These are phyloP conservation scores for Phytomonas francai DNA, from an alignment of 208 protist species.

Conservation along the genomic window DNA sequence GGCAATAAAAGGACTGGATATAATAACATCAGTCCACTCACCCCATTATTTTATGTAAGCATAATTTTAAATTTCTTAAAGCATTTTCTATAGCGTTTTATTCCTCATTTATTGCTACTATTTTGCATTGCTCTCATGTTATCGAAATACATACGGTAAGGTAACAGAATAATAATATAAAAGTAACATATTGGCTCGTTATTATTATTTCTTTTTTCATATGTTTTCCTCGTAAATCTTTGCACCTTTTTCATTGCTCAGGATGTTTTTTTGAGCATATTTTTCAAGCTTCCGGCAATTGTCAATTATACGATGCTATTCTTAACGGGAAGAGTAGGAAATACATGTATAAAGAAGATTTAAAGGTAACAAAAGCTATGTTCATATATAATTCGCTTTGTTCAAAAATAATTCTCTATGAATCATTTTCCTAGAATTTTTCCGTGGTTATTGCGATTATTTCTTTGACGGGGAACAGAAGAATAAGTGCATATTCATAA, in stretches of 20 bases:
- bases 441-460: constrained; percentile 6
- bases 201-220: constrained; percentile 5
- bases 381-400: constrained; percentile 1
- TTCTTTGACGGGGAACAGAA: neutral
- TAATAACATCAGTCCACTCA: neutral
- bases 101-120: neutral
- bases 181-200: neutral
- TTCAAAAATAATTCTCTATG: constrained; percentile 2
- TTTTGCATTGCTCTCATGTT: neutral
- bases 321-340: neutral
- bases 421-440: constrained; percentile 1
- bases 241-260: constrained; percentile 14
- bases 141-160: neutral
- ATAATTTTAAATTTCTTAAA: neutral
- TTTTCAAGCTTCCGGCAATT: constrained; percentile 1
- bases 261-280: constrained; percentile 15
- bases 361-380: neutral
- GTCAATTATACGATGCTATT: constrained; percentile 3
- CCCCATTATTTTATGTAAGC: neutral
- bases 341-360: neutral
- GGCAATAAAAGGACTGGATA: neutral
- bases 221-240: constrained; percentile 7
- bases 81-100: neutral
- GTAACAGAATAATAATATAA: neutral
- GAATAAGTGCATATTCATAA: neutral